Base-by-base conservation (phyloP, 2,329 filamentous ascomycete species). In the Ampelomyces quisqualis region DNA sequence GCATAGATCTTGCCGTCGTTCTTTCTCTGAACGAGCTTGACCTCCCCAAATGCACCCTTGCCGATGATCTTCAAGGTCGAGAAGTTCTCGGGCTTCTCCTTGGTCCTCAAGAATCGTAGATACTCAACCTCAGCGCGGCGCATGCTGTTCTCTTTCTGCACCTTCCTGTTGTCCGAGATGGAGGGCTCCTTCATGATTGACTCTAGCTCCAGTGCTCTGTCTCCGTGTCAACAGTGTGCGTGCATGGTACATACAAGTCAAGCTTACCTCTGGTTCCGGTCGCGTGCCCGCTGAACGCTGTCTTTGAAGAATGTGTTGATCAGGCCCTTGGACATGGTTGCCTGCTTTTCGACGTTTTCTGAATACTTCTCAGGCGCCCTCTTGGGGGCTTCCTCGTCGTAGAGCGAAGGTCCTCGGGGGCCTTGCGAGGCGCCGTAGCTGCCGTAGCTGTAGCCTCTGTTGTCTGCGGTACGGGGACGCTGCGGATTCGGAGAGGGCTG, bases 11-110 rank as follows among this genome's bases (percentile, higher is more conserved):
- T 95, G 71, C 88, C 89, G 62, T 97, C 93, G 38, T 88, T 84
- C 78, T 90, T 95, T 74, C 95, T 88, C 74, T 95, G 90, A 43
- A 98, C 93, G 48, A 98, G 79, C 73, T 95, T 95, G 60, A 98
- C 93, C 71, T 98, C 93, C 68, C 93, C 93, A 64, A 98, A 98
- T 10, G 93, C 93, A 71, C 93, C 93, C 77, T 98, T 98, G 64
- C 93, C 93, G 58, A 98, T 98, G 57, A 97, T 91, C 77, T 97
- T 97, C 71, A 97, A 79, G 1, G 91, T 97, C 51, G 84, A 82
- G 77, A 97, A 98, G 74, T 97, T 97, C 57, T 91, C 84, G 8
- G 91, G 90, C 70, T 85, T 86, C 68, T 97, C 90, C 70, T 89
- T 91, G 42, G 91, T 96, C 41, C 91, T 84, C 60, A 97, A 76